phyloP scores from a whole-genome alignment of 1,284 basidiomycete species.

The Leccinum subatratum region DNA sequence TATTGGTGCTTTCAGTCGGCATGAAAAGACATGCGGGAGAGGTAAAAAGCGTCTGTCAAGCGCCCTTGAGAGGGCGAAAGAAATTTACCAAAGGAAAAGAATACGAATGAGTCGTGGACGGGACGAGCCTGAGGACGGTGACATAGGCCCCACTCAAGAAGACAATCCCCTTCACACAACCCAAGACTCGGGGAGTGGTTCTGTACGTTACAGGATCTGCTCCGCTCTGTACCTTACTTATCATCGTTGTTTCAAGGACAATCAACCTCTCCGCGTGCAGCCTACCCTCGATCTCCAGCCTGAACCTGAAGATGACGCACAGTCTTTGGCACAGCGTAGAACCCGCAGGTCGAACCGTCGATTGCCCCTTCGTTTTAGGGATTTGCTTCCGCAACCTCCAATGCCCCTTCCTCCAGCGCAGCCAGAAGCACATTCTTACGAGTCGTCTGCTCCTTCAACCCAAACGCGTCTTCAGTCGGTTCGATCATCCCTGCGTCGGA shows the following conservation, averaged over 20 bases:
- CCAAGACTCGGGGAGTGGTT: not conserved
- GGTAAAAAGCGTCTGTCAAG: not conserved
- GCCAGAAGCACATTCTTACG: not conserved
- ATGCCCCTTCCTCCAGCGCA: not conserved
- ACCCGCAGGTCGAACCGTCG: not conserved
- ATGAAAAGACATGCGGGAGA: not conserved
- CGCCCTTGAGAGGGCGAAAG: not conserved
- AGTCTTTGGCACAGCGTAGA: not conserved
- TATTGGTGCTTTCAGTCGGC: not conserved
- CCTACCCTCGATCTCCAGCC: not conserved
- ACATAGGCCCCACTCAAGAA: not conserved
- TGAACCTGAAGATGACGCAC: not conserved
- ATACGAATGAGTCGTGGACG: not conserved
- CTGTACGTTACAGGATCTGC: not conserved
- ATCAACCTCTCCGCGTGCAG: not conserved
- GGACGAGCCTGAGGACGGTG: not conserved
- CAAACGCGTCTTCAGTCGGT: not conserved
- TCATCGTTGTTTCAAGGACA: not conserved
- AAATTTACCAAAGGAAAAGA: not conserved
- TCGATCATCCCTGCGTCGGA: not conserved
- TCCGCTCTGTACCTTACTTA: not conserved
- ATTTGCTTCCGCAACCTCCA: not conserved
- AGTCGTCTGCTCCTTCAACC: not conserved
- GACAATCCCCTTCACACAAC: not conserved
- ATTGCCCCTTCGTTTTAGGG: not conserved